Evolutionary conservation across 805 yeast genomes (phyloP), one percentile per base, ranked within the genome.

Genomic region (Wickerhamiella kurtzmanii): DNA sequence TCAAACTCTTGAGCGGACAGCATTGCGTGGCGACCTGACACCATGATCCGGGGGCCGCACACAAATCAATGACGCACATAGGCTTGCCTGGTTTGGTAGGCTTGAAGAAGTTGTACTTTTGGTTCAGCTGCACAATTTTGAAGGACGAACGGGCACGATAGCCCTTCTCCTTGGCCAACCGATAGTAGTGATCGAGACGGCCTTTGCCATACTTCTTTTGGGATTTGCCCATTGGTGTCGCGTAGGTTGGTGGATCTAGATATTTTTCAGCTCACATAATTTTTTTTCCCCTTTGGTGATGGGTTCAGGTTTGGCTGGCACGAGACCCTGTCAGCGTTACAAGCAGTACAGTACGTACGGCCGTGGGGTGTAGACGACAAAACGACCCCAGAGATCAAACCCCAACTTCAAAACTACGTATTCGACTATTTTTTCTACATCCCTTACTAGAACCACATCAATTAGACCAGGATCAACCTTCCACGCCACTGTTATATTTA

Each of bases 11-110:
- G 1, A 87, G 72, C 1, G 98, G 97, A 67, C 97, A 87, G 46
- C 86, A 66, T 51, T 87, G 83, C 1, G 95, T 79, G 0, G 98
- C 98, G 40, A 92, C 97, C 69, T 92, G 98, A 74, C 98, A 92
- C 98, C 98, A 92, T 2, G 96, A 86, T 48, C 98, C 98, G 38
- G 97, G 97, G 9, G 98, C 98, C 46, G 97, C 97, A 80, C 98
- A 92, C 57, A 92, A 72, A 74, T 92, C 98, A 45, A 92, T 84
- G 40, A 92, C 96, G 39, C 92, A 97, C 64, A 86, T 92, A n/a
- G 61, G 60, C 46, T 56, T 56, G n/a, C 52, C 52, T 48, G 54
- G 54, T 17, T 96, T 85, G 61, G 85, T 83, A 57, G 88, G 96
- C 45, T 88, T 68, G 63, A 92, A 92, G 65, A 88, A 95, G 35